Evolutionary conservation across 768 basidiomycete species (phyloP).

Genomic region (Exidia glandulosa): DNA sequence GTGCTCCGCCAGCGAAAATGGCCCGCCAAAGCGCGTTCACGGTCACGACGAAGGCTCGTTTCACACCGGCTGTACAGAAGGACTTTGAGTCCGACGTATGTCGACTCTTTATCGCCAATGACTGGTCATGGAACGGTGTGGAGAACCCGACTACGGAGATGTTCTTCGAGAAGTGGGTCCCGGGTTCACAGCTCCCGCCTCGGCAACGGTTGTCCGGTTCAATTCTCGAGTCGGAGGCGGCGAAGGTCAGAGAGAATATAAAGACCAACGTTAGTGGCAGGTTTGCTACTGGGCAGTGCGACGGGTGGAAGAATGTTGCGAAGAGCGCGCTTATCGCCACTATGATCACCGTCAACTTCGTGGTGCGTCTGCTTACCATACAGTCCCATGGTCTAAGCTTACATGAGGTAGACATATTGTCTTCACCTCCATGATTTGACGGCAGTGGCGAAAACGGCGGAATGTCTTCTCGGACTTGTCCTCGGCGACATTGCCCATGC

Average conservation of each 20-base stretch:
- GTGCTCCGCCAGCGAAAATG: too few relatives aligned
- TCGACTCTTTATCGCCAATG: constrained; percentile 8
- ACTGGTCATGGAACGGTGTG: constrained; percentile 15
- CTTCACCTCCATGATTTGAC: too few relatives aligned
- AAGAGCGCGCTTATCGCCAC: constrained; percentile 15
- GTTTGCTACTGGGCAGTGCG: constrained; percentile 3
- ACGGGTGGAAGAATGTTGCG: constrained; percentile 14
- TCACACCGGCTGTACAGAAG: too few relatives aligned
- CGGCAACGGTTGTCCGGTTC: constrained; percentile 5
- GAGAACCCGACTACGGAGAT: constrained; percentile 10
- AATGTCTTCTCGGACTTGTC: constrained; percentile 14
- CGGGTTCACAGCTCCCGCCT: constrained; percentile 6
- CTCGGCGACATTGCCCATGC: constrained; percentile 15
- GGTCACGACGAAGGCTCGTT: too few relatives aligned
- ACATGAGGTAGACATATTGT: too few relatives aligned
- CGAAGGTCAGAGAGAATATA: not conserved
- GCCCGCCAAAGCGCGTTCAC: too few relatives aligned
- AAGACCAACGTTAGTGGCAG: not conserved
- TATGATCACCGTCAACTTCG: constrained; percentile 15
- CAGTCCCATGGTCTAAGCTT: too few relatives aligned
- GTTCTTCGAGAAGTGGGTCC: constrained; percentile 17
- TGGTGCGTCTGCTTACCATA: too few relatives aligned
- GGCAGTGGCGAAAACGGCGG: constrained; percentile 19
- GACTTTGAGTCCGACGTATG: too few relatives aligned
- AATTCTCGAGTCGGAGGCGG: constrained; percentile 1